Percentiles rank a stretch among this genome's conserved stretches.
phyloP scores from a whole-genome alignment of 2,329 filamentous ascomycete species.

The Fonsecaea pedrosoi region DNA sequence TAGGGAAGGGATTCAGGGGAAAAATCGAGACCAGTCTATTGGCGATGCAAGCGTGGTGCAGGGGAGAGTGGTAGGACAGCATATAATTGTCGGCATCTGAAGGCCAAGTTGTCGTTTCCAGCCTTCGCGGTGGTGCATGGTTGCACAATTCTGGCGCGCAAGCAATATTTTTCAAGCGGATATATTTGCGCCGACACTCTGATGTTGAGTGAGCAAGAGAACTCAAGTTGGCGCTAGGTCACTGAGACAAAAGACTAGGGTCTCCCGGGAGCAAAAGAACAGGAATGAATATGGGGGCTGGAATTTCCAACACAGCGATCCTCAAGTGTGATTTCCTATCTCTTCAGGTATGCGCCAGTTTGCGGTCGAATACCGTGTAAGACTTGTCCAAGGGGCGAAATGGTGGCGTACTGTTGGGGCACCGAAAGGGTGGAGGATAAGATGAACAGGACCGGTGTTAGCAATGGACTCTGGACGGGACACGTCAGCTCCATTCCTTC shows the following conservation, averaged over 20 bases:
- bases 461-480: neutral
- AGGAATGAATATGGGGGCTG: neutral
- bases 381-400: neutral
- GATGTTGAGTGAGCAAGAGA: neutral
- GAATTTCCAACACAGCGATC: neutral
- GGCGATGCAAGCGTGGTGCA: neutral
- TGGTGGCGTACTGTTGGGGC: neutral
- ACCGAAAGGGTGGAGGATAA: neutral
- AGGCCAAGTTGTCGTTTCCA: neutral
- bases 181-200: neutral
- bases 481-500: neutral
- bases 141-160: neutral
- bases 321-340: neutral
- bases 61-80: conserved; percentile 3
- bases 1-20: neutral
- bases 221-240: neutral
- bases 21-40: neutral
- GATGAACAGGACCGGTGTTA: neutral
- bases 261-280: neutral
- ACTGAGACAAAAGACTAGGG: neutral
- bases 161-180: neutral
- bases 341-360: neutral
- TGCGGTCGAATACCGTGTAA: neutral
- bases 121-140: neutral
- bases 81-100: neutral